A percentile compares a stretch with the other conserved stretches of the same genome.
Evolutionary conservation across 208 protist species (phyloP).

Genomic region (Polymyxa betae): DNA sequence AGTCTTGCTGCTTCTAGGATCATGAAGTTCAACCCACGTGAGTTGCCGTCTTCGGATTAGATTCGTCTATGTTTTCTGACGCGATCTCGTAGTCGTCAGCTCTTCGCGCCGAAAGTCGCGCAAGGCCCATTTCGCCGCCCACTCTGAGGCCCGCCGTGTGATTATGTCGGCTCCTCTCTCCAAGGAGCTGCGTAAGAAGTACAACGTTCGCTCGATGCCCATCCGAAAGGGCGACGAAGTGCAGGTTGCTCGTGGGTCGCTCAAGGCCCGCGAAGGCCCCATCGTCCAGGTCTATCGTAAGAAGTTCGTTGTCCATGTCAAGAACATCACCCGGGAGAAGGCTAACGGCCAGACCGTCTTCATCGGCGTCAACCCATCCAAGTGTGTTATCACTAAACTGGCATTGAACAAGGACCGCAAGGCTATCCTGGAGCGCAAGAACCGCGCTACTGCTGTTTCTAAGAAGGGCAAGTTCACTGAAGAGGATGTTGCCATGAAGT

Average conservation of each 20-base stretch:
- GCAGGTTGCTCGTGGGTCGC: conserved; percentile 83
- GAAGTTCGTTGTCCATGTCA: conserved; percentile 98
- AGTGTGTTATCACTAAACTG: conserved; percentile 98
- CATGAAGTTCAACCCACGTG: conserved; percentile 52
- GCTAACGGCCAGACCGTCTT: conserved; percentile 68
- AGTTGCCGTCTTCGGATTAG: not conserved
- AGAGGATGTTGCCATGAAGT: conserved; percentile 66
- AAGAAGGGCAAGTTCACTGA: conserved; percentile 71
- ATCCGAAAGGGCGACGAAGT: conserved; percentile 99
- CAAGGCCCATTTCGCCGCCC: conserved; percentile 98
- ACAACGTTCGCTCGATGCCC: conserved; percentile 95
- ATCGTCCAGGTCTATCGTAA: conserved; percentile 95
- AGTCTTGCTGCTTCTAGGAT: not conserved
- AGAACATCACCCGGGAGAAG: conserved; percentile 96
- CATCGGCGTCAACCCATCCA: conserved; percentile 92
- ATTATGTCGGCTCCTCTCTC: conserved; percentile 97
- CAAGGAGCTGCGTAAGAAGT: conserved; percentile 96
- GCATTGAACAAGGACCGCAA: conserved; percentile 97
- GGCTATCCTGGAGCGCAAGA: conserved; percentile 87
- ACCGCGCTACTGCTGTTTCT: not conserved
- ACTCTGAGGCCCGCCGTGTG: conserved; percentile 89
- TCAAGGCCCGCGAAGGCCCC: conserved; percentile 94
- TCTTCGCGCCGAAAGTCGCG: conserved; percentile 91
- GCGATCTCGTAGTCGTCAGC: conserved; percentile 69
- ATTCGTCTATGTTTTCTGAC: not conserved